A percentile compares a stretch with the other conserved stretches of the same genome.
These are phyloP conservation scores for Mucor mucedo DNA, from an alignment of 371 early-diverging fungal species.

Conservation along the genomic window DNA sequence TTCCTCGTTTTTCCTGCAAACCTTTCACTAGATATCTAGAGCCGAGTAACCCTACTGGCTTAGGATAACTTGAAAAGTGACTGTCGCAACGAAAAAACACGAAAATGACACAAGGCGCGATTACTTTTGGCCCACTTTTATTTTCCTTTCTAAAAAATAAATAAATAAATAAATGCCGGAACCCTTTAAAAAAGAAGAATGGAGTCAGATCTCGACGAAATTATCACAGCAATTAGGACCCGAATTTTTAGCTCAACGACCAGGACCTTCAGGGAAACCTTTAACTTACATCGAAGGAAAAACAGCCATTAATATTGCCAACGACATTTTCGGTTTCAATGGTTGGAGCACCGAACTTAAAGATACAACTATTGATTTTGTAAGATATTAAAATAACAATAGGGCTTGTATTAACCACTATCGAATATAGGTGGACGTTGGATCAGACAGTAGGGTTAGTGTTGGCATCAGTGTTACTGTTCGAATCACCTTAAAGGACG, in stretches of 20 bases:
- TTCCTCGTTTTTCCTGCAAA: too few relatives aligned
- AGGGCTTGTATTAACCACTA: not conserved
- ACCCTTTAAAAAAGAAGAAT: constrained; percentile 10
- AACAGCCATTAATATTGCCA: constrained; percentile 90
- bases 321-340: constrained; percentile 97
- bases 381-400: constrained; percentile 21
- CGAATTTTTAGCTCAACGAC: constrained; percentile 21
- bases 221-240: constrained; percentile 23
- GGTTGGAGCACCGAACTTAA: constrained; percentile 94
- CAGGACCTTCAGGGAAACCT: constrained; percentile 36
- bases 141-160: too few relatives aligned
- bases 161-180: too few relatives aligned
- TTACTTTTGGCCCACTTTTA: too few relatives aligned
- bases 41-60: too few relatives aligned
- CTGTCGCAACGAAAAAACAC: too few relatives aligned
- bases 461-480: constrained; percentile 87
- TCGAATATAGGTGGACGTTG: constrained; percentile 39
- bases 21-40: too few relatives aligned
- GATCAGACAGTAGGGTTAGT: constrained; percentile 58
- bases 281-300: constrained; percentile 94
- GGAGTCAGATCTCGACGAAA: not conserved
- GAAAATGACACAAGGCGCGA: too few relatives aligned
- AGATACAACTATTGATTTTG: constrained; percentile 81
- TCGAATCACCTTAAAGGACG: constrained; percentile 92
- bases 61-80: too few relatives aligned